A percentile compares a stretch with the other conserved stretches of the same genome.
Evolutionary conservation across 768 basidiomycete genomes (phyloP).

Genomic region (Fomitopsis pulvina): DNA sequence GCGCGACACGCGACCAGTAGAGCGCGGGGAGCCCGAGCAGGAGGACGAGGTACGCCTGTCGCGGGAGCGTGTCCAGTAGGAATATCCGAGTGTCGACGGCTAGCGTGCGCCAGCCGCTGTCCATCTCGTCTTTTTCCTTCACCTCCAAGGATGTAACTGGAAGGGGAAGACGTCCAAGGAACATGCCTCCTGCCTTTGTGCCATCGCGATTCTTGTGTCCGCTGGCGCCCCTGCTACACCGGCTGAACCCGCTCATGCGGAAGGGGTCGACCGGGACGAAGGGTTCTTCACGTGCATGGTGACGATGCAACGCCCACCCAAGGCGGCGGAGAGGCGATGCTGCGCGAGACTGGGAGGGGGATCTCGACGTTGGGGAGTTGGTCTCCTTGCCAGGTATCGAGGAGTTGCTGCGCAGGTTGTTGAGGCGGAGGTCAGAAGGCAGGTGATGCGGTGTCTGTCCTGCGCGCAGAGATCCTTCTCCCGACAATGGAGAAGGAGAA

Average conservation of each 20-base stretch:
- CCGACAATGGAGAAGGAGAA: slow-evolving; percentile 25
- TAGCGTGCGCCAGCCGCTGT: slow-evolving; percentile 11
- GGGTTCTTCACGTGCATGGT: slow-evolving; percentile 35
- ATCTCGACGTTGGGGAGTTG: slow-evolving; percentile 23
- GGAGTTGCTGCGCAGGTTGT: slow-evolving; percentile 13
- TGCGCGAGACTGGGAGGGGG: slow-evolving; percentile 33
- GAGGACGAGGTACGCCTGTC: slow-evolving; percentile 36
- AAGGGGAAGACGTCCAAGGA: slow-evolving; percentile 13
- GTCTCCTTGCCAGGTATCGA: slow-evolving; percentile 16
- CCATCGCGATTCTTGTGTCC: slow-evolving; percentile 3
- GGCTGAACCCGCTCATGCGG: slow-evolving; percentile 16
- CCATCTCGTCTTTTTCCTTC: background rate
- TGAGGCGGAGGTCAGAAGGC: slow-evolving; percentile 1
- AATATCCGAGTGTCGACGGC: slow-evolving; percentile 15
- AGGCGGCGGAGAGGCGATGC: slow-evolving; percentile 57
- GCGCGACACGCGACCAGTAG: slow-evolving; percentile 74
- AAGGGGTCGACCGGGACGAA: slow-evolving; percentile 33
- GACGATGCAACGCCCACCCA: slow-evolving; percentile 46
- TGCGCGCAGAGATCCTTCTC: slow-evolving; percentile 13
- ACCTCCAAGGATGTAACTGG: slow-evolving; percentile 5
- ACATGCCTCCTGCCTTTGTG: slow-evolving; percentile 7
- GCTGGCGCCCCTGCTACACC: slow-evolving; percentile 13
- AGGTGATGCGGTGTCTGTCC: slow-evolving; percentile 10
- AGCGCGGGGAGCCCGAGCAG: slow-evolving; percentile 70
- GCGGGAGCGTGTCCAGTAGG: slow-evolving; percentile 33